Evolutionary conservation across 371 early-diverging fungal species (phyloP), one percentile per base, ranked within the genome.

Genomic region (Mucor circinelloides): DNA sequence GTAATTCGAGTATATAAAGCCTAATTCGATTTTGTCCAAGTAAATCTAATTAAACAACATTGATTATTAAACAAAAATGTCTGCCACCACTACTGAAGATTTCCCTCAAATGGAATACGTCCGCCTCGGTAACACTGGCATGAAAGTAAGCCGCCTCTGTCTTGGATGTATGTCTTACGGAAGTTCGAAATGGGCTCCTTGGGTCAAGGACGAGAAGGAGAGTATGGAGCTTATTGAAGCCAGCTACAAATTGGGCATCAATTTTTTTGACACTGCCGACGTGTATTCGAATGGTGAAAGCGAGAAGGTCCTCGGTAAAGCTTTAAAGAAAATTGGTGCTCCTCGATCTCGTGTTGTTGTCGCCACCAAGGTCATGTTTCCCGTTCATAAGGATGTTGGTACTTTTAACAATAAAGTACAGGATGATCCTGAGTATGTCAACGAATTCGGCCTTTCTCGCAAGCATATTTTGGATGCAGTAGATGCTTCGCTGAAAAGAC

Each of bases 391-490:
- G 12, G 15, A 63, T 17, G 25, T 32, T 13, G 13, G 27, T 1
- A 15, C 30, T 10, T 15, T 28, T n/a, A 44, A 30, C 21, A 50
- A 25, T 0, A 56, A 59, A 5, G 10, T 42, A 8, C n/a, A 52
- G 0, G 61, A 42, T 13, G n/a, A 69, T 15, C 42, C 32, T 17
- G 61, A 48, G 25, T 64, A 38, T 40, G 64, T 73, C 0, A 86
- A 78, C 60, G 23, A 54, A 2, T 55, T 68, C 68, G 88, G 88
- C 3, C 63, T 84, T 21, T 77, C 83, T 25, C 77, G 87, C 38
- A 85, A 86, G 63, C 82, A 84, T 60, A 79, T 87, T 40, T 78
- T 86, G 61, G 84, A 84, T 60, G 73, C 83, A 31, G 77, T 85
- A 2, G 84, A 86, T 17, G 85, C 72, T 15, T 80, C 81, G 6